Evolutionary conservation across 106 monocot species (phyloP).

Genomic region (Iris macrosiphon): DNA sequence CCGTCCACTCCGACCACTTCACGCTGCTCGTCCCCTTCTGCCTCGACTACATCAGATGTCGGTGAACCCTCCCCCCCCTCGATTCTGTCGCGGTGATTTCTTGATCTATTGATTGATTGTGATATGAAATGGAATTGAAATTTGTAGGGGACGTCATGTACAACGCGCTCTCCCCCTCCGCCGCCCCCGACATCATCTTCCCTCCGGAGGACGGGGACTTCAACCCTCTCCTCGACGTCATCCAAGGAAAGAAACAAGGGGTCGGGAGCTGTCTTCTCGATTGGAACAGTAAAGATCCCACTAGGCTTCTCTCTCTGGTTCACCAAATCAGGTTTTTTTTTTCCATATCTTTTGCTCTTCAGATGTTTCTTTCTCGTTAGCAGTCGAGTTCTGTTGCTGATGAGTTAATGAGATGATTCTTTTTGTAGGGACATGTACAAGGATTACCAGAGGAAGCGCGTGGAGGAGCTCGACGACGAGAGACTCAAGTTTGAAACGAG

Average conservation of each 20-base stretch:
- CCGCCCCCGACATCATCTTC: conserved; percentile 75
- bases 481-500: conserved; percentile 84
- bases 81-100: background rate
- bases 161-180: conserved; percentile 46
- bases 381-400: no score
- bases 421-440: conserved; percentile 58
- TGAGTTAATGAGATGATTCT: background rate
- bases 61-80: background rate
- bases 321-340: conserved; percentile 50
- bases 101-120: background rate
- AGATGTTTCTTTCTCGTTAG: background rate
- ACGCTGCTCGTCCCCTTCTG: conserved; percentile 84
- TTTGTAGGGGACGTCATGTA: conserved; percentile 75
- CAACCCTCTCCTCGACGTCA: conserved; percentile 31
- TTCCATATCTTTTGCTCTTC: background rate
- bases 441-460: conserved; percentile 66
- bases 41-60: conserved; percentile 83
- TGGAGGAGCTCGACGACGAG: conserved; percentile 57
- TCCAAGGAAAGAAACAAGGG: conserved; percentile 13
- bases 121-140: background rate
- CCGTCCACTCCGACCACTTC: conserved; percentile 56
- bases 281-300: conserved; percentile 63
- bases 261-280: conserved; percentile 38
- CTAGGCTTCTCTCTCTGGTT: conserved; percentile 44
- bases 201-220: conserved; percentile 63